phyloP scores from a whole-genome alignment of 257 asterid species.

The Linderniella brevidens region DNA sequence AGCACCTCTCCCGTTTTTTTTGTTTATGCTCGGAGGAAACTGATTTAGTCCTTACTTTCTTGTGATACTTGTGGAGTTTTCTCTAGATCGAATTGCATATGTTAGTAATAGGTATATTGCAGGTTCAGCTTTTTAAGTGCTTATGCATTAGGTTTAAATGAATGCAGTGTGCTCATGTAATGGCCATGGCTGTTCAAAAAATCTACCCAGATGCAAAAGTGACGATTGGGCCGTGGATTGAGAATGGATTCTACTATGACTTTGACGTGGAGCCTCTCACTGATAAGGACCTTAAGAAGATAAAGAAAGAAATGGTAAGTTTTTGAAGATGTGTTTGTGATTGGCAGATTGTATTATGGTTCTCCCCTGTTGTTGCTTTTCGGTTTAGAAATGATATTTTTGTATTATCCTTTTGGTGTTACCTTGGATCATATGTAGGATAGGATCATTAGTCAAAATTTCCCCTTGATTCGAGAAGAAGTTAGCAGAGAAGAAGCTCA shows the following conservation, averaged over 20 bases:
- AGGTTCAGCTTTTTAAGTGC: not conserved
- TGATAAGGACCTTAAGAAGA: constrained; percentile 77
- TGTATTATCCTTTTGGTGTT: not conserved
- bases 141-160: not conserved
- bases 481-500: constrained; percentile 82
- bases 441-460: constrained; percentile 57
- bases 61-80: not conserved
- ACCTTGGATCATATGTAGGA: constrained; percentile 56
- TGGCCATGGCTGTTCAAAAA: constrained; percentile 99
- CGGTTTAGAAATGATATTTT: not conserved
- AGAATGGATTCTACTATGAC: constrained; percentile 85
- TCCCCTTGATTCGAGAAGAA: constrained; percentile 84
- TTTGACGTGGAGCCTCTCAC: constrained; percentile 90
- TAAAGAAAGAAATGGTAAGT: constrained; percentile 96
- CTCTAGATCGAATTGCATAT: not conserved
- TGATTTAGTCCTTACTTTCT: not conserved
- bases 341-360: not conserved
- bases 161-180: constrained; percentile 95
- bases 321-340: constrained; percentile 5
- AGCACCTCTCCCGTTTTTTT: not conserved
- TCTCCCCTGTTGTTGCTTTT: not conserved
- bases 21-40: not conserved
- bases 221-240: constrained; percentile 96
- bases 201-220: constrained; percentile 86
- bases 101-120: not conserved